phyloP scores from a whole-genome alignment of 495 filamentous ascomycete species.

The Amniculicola lignicola region DNA sequence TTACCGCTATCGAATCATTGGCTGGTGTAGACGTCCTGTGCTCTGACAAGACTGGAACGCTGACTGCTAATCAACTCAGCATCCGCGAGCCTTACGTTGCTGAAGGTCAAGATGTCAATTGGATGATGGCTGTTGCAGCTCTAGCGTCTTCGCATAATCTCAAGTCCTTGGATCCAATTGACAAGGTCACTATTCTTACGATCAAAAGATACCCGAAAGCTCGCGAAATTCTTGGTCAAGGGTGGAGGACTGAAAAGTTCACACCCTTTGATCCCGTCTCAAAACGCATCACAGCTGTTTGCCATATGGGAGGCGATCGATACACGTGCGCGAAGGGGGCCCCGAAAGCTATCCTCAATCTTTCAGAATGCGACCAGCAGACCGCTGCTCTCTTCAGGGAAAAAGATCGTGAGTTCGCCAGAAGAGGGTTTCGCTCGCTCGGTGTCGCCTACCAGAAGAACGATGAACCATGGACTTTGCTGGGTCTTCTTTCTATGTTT shows the following conservation, averaged over 20 bases:
- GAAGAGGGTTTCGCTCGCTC: conserved; percentile 77
- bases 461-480: conserved; percentile 55
- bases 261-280: conserved; percentile 76
- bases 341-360: conserved; percentile 67
- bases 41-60: conserved; percentile 67
- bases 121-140: conserved; percentile 76
- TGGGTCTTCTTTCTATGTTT: conserved; percentile 77
- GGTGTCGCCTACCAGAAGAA: conserved; percentile 61
- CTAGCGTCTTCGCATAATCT: conserved; percentile 74
- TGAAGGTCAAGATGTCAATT: conserved; percentile 73
- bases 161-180: conserved; percentile 73
- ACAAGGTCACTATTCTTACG: conserved; percentile 72
- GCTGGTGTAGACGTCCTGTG: conserved; percentile 74
- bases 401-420: conserved; percentile 70
- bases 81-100: conserved; percentile 73
- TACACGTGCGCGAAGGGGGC: conserved; percentile 72
- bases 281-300: conserved; percentile 70
- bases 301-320: conserved; percentile 62
- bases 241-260: conserved; percentile 73
- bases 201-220: conserved; percentile 72
- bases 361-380: conserved; percentile 62
- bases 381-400: conserved; percentile 63
- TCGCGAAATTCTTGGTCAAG: conserved; percentile 63
- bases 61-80: conserved; percentile 71
- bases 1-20: conserved; percentile 72